phyloP scores from a whole-genome alignment of 2,329 filamentous ascomycete genomes.

The Hypoxylon sp. region DNA sequence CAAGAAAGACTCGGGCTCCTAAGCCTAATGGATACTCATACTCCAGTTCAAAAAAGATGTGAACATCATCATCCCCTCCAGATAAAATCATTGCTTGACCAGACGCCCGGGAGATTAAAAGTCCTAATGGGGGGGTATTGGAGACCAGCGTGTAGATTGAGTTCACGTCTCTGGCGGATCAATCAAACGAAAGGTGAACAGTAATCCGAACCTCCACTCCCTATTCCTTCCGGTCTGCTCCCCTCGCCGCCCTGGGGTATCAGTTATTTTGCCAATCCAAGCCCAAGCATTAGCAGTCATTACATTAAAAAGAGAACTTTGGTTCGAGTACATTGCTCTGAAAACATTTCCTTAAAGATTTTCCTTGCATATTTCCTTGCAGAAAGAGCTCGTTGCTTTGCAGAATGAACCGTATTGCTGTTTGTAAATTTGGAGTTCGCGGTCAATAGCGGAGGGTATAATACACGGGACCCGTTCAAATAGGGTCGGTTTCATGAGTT shows the following conservation, averaged over 20 bases:
- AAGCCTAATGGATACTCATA: constrained; percentile 5
- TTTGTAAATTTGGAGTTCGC: constrained; percentile 30
- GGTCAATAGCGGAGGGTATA: constrained; percentile 40
- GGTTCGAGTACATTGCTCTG: constrained; percentile 30
- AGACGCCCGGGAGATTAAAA: constrained; percentile 41
- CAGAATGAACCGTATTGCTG: constrained; percentile 25
- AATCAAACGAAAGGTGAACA: constrained; percentile 37
- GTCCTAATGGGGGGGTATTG: constrained; percentile 33
- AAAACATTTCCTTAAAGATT: constrained; percentile 17
- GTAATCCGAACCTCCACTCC: constrained; percentile 32
- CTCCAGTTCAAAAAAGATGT: constrained; percentile 21
- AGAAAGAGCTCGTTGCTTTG: constrained; percentile 16
- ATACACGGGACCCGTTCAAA: constrained; percentile 43
- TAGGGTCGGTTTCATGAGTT: constrained; percentile 19
- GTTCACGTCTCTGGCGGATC: constrained; percentile 24
- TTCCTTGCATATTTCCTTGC: constrained; percentile 30
- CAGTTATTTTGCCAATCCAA: constrained; percentile 46
- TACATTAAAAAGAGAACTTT: constrained; percentile 49
- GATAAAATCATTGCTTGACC: constrained; percentile 35
- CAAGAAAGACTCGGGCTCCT: constrained; percentile 12
- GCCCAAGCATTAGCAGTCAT: constrained; percentile 50
- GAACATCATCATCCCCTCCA: constrained; percentile 28
- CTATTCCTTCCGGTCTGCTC: constrained; percentile 37
- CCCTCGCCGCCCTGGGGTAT: constrained; percentile 47
- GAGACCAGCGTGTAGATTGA: constrained; percentile 29